Evolutionary conservation across 176 grass and related monocot genomes (phyloP).

Genomic region (Musa beccarii): DNA sequence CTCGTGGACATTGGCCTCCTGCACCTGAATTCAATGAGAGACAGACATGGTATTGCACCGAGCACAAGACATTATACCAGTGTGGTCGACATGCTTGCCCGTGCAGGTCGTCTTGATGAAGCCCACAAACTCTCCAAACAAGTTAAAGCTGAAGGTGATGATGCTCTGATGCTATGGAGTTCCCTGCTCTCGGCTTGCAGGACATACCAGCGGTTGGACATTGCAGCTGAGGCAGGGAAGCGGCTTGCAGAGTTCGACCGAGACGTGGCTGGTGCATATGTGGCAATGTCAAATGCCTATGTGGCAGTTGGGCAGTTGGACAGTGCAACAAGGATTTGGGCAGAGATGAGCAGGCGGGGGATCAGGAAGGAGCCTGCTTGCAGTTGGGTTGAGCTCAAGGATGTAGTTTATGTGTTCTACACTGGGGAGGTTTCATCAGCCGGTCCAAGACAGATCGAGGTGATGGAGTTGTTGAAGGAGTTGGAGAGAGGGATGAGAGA

Average conservation of each 20-base stretch:
- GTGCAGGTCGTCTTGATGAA: constrained; percentile 38
- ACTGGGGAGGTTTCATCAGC: constrained; percentile 30
- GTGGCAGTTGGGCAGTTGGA: constrained; percentile 45
- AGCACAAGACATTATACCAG: constrained; percentile 57
- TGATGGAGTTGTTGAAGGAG: constrained; percentile 54
- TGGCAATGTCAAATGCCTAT: constrained; percentile 70
- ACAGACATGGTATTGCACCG: constrained; percentile 33
- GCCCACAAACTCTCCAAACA: constrained; percentile 43
- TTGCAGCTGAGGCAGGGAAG: constrained; percentile 40
- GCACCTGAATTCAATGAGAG: constrained; percentile 44
- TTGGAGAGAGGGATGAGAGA: constrained; percentile 55
- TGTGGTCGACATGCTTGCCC: constrained; percentile 64
- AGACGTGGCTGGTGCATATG: constrained; percentile 50
- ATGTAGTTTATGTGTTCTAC: constrained; percentile 48
- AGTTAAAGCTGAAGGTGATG: constrained; percentile 29
- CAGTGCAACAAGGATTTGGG: constrained; percentile 33
- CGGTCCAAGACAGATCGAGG: constrained; percentile 21
- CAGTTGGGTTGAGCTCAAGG: constrained; percentile 82
- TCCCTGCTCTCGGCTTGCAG: constrained; percentile 62
- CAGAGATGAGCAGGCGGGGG: constrained; percentile 42
- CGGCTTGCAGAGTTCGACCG: constrained; percentile 41
- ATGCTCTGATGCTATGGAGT: constrained; percentile 60
- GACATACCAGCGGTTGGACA: constrained; percentile 41
- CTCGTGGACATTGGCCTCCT: constrained; percentile 46
- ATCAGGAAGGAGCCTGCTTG: constrained; percentile 64